Base-by-base conservation (phyloP, 2,329 filamentous ascomycete species). In the Corynespora cassiicola region DNA sequence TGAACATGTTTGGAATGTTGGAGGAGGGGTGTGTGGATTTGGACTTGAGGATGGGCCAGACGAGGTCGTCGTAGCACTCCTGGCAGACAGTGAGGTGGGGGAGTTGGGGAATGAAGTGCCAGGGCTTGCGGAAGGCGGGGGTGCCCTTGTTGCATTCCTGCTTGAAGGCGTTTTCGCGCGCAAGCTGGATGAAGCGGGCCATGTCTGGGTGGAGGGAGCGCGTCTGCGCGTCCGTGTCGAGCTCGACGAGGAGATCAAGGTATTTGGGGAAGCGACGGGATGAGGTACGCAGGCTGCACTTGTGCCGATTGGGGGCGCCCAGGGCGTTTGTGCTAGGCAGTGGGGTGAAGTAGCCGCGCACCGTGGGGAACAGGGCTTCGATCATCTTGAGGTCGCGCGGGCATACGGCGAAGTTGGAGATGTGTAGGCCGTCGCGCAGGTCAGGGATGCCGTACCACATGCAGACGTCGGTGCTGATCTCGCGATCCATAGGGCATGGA, bases 21-120 rank as follows among this genome's bases (percentile, higher is more conserved):
- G 31, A 30, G 9, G 24, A 21, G n/a, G n/a, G n/a, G n/a, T n/a
- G n/a, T 5, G 24, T 10, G 3, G 30, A 25, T 4, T 21, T 9
- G 11, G 30, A 33, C 19, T 78, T 73, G 2, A 85, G 69, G 33
- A 82, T 74, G 1, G 90, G 90, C 67, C 80, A 82, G n/a, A 96
- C 81, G 1, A 89, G 80, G 15, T 89, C 84, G 11, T 88, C 81
- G 63, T 87, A 96, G 66, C 91, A 97, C 66, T 92, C 88, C 49
- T 87, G 83, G 67, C 91, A 97, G 4, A 95, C 85, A 1, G 87
- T 90, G 56, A 96, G 82, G 31, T 90, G 81, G 0, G 87, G 88
- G 0, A 95, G 72, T 10, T 80, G 75, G 1, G 87, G 82, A 65
- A 95, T 89, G 38, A 80, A 84, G 65, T 95, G 85, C 91, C 91